Evolutionary conservation across 2,329 filamentous ascomycete genomes (phyloP).

Genomic region (Aspergillus glaucus): DNA sequence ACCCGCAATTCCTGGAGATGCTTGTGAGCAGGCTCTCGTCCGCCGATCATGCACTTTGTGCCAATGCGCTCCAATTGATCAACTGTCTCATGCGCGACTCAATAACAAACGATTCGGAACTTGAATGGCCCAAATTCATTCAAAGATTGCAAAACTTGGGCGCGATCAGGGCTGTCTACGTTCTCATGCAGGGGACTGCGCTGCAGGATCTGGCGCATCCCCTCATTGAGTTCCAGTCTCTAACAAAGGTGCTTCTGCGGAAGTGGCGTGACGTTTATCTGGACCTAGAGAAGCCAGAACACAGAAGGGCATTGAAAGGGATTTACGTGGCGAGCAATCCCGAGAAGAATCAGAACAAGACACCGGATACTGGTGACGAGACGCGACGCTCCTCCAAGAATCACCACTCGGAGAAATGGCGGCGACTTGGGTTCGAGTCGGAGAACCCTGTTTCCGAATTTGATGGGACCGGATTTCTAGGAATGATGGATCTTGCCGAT

Average conservation of each 20-base stretch:
- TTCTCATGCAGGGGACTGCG: slow-evolving; percentile 88
- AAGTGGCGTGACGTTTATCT: slow-evolving; percentile 85
- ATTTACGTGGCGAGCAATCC: slow-evolving; percentile 71
- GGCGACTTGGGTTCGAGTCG: slow-evolving; percentile 81
- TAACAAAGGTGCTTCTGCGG: slow-evolving; percentile 79
- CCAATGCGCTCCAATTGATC: slow-evolving; percentile 89
- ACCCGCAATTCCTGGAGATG: slow-evolving; percentile 91
- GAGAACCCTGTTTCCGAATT: slow-evolving; percentile 86
- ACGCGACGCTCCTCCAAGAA: slow-evolving; percentile 58
- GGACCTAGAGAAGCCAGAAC: slow-evolving; percentile 80
- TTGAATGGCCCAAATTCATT: slow-evolving; percentile 94
- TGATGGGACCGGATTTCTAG: slow-evolving; percentile 75
- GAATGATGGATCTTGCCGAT: slow-evolving; percentile 95
- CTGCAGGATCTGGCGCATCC: slow-evolving; percentile 86
- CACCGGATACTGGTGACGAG: slow-evolving; percentile 31
- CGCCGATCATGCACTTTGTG: slow-evolving; percentile 90
- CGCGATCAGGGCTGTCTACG: slow-evolving; percentile 84
- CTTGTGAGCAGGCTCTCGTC: slow-evolving; percentile 87
- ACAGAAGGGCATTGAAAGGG: slow-evolving; percentile 77
- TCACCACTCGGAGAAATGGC: slow-evolving; percentile 89
- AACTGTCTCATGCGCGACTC: slow-evolving; percentile 93
- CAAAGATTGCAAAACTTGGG: slow-evolving; percentile 89
- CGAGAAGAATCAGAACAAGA: slow-evolving; percentile 26
- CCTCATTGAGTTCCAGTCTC: slow-evolving; percentile 82
- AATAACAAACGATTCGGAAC: slow-evolving; percentile 66